phyloP scores from a whole-genome alignment of 148 eudicot genomes.

The Suaeda aralocaspica region DNA sequence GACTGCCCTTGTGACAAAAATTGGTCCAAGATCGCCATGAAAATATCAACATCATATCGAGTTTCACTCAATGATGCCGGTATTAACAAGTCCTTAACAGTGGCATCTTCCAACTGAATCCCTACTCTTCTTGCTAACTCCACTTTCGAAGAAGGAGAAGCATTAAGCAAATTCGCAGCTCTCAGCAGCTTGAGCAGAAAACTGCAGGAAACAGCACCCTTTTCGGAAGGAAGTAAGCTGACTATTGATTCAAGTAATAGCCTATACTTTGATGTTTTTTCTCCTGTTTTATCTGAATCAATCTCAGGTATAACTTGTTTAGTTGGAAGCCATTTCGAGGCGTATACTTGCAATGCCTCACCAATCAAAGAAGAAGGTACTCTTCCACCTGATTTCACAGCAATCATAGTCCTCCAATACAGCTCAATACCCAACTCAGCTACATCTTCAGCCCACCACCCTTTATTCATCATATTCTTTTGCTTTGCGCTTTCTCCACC shows the following conservation, averaged over 20 bases:
- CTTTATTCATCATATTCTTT: slow-evolving; percentile 32
- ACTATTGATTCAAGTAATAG: slow-evolving; percentile 65
- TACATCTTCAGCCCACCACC: slow-evolving; percentile 89
- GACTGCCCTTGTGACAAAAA: slow-evolving; percentile 61
- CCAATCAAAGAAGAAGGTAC: slow-evolving; percentile 53
- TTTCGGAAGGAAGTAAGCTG: slow-evolving; percentile 65
- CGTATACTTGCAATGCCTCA: slow-evolving; percentile 69
- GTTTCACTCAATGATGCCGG: slow-evolving; percentile 31
- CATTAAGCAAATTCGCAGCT: slow-evolving; percentile 50
- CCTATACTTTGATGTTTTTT: slow-evolving; percentile 34
- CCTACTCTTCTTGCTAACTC: slow-evolving; percentile 69
- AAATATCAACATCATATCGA: slow-evolving; percentile 62
- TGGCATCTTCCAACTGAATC: slow-evolving; percentile 73
- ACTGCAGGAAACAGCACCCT: slow-evolving; percentile 61
- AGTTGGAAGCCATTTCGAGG: slow-evolving; percentile 65
- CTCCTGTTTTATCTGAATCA: slow-evolving; percentile 32
- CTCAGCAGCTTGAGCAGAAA: slow-evolving; percentile 60
- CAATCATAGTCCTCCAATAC: slow-evolving; percentile 75
- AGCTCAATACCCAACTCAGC: slow-evolving; percentile 67
- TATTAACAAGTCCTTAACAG: slow-evolving; percentile 53
- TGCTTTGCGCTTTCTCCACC: slow-evolving; percentile 26
- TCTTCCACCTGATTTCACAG: slow-evolving; percentile 62
- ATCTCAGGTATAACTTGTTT: slow-evolving; percentile 33
- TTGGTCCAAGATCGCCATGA: slow-evolving; percentile 58
- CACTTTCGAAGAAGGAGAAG: slow-evolving; percentile 51